These are phyloP conservation scores for Tephrocybe sp. DNA, from an alignment of 768 basidiomycete species.

Conservation along the genomic window DNA sequence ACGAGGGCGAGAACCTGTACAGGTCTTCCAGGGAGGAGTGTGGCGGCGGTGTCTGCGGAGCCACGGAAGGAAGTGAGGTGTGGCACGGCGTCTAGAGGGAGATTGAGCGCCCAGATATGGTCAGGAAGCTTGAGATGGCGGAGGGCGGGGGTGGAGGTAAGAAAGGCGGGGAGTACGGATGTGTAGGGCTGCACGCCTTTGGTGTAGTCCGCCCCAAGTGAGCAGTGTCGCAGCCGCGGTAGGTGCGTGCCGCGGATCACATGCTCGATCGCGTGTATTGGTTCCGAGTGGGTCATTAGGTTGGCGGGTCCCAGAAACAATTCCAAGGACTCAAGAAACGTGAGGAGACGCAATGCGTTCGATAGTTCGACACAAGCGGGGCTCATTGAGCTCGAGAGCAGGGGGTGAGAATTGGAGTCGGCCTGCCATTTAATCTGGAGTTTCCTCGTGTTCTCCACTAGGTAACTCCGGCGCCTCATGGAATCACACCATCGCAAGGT, in stretches of 20 bases:
- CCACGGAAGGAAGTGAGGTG: slow-evolving; percentile 56
- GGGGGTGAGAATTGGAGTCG: slow-evolving; percentile 28
- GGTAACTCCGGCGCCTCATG: slow-evolving; percentile 42
- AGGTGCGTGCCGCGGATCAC: slow-evolving; percentile 36
- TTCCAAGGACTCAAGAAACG: slow-evolving; percentile 52
- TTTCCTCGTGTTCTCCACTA: slow-evolving; percentile 41
- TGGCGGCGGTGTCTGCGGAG: slow-evolving; percentile 54
- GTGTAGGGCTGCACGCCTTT: slow-evolving; percentile 43
- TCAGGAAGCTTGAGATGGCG: slow-evolving; percentile 47
- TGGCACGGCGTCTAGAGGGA: slow-evolving; percentile 44
- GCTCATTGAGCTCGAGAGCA: slow-evolving; percentile 28
- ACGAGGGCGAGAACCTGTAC: slow-evolving; percentile 54
- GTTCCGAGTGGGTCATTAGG: slow-evolving; percentile 16
- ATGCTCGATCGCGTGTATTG: slow-evolving; percentile 45
- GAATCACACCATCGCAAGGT: slow-evolving; percentile 54
- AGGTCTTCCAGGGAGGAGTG: slow-evolving; percentile 58
- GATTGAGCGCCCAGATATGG: slow-evolving; percentile 36
- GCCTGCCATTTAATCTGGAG: slow-evolving; percentile 57
- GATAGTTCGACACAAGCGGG: slow-evolving; percentile 38
- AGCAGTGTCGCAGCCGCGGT: slow-evolving; percentile 36
- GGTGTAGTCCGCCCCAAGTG: slow-evolving; percentile 43
- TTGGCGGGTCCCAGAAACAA: slow-evolving; percentile 49
- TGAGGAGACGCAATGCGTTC: slow-evolving; percentile 31
- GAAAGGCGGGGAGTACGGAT: slow-evolving; percentile 36
- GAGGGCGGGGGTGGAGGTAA: slow-evolving; percentile 37